Percentiles rank a stretch among this genome's conserved stretches.
Conservation (phyloP, 495 filamentous ascomycete genomes). For the Neurospora sublineolata region DNA sequence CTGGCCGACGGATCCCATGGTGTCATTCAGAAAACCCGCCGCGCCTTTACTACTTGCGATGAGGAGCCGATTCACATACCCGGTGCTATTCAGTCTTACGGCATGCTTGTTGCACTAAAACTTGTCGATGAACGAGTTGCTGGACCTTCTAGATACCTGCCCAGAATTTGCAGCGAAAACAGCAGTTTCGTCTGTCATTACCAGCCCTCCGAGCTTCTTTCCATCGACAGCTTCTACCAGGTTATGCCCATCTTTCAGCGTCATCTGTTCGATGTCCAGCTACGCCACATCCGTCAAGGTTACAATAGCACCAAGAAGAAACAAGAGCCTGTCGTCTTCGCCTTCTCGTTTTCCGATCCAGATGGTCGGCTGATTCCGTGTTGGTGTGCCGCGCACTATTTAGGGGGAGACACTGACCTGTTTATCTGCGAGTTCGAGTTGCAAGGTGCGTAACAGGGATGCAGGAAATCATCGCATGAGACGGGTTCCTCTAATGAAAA, state of each 20-base stretch:
- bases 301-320: constrained; percentile 5
- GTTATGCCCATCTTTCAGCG: constrained; percentile 13
- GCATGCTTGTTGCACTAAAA: constrained; percentile 17
- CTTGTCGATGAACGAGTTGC: constrained; percentile 4
- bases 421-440: constrained; percentile 20
- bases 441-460: neutral
- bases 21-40: constrained; percentile 11
- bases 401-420: constrained; percentile 7
- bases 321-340: constrained; percentile 15
- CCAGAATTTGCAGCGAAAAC: constrained; percentile 17
- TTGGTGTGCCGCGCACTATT: constrained; percentile 18
- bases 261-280: constrained; percentile 9
- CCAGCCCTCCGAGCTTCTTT: constrained; percentile 8
- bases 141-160: constrained; percentile 2
- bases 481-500: neutral
- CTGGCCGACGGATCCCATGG: constrained; percentile 11
- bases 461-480: neutral
- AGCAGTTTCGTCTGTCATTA: constrained; percentile 10
- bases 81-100: constrained; percentile 13
- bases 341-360: constrained; percentile 14
- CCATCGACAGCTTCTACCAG: constrained; percentile 11
- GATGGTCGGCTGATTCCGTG: constrained; percentile 11
- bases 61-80: constrained; percentile 18
- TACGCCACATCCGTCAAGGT: constrained; percentile 2
- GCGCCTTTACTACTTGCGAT: constrained; percentile 12